phyloP scores from a whole-genome alignment of 257 asterid species.

The Galeopsis tetrahit region DNA sequence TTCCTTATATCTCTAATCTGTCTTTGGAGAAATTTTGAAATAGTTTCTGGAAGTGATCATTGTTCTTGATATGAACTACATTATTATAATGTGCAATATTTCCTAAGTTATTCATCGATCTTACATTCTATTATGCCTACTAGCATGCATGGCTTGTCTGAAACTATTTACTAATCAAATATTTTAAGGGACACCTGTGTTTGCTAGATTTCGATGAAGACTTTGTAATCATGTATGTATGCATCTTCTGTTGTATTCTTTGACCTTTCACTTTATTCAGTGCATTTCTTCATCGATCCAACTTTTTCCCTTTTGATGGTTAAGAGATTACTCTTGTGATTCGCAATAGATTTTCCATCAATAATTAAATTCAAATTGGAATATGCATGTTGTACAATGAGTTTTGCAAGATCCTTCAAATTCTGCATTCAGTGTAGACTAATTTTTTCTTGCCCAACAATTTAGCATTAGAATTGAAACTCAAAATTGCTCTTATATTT shows the following conservation, averaged over 20 bases:
- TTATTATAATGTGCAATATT: no score
- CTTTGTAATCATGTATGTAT: conserved; percentile 7
- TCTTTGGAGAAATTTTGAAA: conserved; percentile 18
- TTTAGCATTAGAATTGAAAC: background rate
- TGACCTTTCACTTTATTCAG: background rate
- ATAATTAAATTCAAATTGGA: background rate
- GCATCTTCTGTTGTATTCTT: conserved; percentile 11
- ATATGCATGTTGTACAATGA: conserved; percentile 8
- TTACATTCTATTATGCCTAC: conserved; percentile 4
- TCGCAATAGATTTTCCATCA: background rate
- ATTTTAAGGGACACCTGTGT: background rate
- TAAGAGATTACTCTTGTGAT: background rate
- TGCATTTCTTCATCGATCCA: background rate
- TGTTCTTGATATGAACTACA: conserved; percentile 1
- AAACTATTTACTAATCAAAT: conserved; percentile 12
- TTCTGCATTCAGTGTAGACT: background rate
- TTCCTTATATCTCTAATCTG: conserved; percentile 3
- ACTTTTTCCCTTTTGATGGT: conserved; percentile 16
- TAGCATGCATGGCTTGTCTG: conserved; percentile 15
- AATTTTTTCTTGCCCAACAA: background rate
- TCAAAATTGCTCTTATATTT: conserved; percentile 12
- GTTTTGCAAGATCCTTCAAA: conserved; percentile 16
- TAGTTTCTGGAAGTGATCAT: conserved; percentile 12
- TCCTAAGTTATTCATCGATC: background rate
- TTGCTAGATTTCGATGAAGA: background rate